phyloP scores from a whole-genome alignment of 2,329 filamentous ascomycete genomes.

The Aureobasidium sp. region DNA sequence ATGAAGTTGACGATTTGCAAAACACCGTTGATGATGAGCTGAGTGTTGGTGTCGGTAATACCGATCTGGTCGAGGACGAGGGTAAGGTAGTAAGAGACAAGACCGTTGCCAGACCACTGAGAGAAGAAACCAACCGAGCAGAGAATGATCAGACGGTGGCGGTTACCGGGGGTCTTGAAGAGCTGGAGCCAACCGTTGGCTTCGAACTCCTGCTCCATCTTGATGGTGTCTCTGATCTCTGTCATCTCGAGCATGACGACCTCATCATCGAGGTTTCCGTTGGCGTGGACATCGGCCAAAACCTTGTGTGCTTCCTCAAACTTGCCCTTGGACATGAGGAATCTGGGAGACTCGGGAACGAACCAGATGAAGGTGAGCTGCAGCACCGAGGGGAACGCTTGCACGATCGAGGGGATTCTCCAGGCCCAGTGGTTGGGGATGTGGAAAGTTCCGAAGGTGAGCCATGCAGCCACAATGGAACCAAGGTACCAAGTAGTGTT shows the following conservation, averaged over 20 bases:
- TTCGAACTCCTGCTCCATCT: constrained; percentile 41
- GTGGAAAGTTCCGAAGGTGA: constrained; percentile 18
- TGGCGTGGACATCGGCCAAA: constrained; percentile 46
- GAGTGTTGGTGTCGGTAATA: constrained; percentile 28
- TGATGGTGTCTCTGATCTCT: constrained; percentile 44
- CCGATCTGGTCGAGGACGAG: constrained; percentile 29
- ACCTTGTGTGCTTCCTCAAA: constrained; percentile 43
- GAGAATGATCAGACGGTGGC: constrained; percentile 47
- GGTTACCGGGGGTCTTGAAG: constrained; percentile 45
- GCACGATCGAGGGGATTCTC: constrained; percentile 19
- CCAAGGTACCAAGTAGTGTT: constrained; percentile 33
- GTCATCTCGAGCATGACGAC: constrained; percentile 42
- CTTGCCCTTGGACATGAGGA: constrained; percentile 46
- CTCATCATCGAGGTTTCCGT: constrained; percentile 36
- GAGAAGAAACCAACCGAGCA: constrained; percentile 48
- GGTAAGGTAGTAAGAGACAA: constrained; percentile 37
- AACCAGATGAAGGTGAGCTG: constrained; percentile 43
- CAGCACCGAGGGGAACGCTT: constrained; percentile 20
- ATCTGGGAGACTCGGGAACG: constrained; percentile 51
- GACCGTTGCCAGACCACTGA: constrained; percentile 50
- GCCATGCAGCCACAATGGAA: constrained; percentile 18
- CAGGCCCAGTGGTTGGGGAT: constrained; percentile 19
- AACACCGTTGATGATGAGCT: constrained; percentile 36
- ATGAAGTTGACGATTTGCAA: constrained; percentile 57
- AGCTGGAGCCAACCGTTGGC: constrained; percentile 40